A percentile compares a stretch with the other conserved stretches of the same genome.
Conservation (phyloP, 1,284 basidiomycete genomes). For the Ustilago crameri region DNA sequence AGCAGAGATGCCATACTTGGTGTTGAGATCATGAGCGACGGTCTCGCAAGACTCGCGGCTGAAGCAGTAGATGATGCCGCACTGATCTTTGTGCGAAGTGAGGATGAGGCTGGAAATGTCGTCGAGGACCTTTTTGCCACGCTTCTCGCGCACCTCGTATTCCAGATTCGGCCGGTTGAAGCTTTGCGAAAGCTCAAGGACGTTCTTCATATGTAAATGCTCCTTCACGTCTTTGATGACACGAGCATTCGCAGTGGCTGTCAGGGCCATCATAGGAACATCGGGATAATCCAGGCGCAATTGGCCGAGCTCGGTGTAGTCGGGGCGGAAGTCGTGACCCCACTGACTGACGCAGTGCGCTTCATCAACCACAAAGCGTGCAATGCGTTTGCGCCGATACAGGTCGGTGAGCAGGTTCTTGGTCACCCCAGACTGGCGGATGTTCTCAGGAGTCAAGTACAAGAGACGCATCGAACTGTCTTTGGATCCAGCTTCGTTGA, state of each 20-base stretch:
- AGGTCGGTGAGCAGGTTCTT: slow-evolving; percentile 76
- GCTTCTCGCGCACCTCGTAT: slow-evolving; percentile 76
- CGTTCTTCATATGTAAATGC: slow-evolving; percentile 75
- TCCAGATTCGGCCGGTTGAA: slow-evolving; percentile 92
- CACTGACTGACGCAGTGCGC: slow-evolving; percentile 89
- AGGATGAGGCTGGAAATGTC: slow-evolving; percentile 82
- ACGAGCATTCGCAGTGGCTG: slow-evolving; percentile 86
- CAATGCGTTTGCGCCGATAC: slow-evolving; percentile 74
- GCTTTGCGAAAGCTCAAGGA: slow-evolving; percentile 74
- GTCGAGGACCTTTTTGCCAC: slow-evolving; percentile 71
- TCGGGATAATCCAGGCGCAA: slow-evolving; percentile 79
- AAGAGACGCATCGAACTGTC: slow-evolving; percentile 73
- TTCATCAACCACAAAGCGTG: slow-evolving; percentile 94
- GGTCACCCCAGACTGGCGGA: slow-evolving; percentile 66
- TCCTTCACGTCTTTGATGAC: slow-evolving; percentile 82
- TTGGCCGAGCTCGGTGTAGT: slow-evolving; percentile 73
- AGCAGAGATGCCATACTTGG: slow-evolving; percentile 75
- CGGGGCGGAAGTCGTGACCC: slow-evolving; percentile 82
- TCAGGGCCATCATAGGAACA: slow-evolving; percentile 93
- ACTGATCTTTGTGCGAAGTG: slow-evolving; percentile 73
- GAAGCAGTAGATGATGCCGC: slow-evolving; percentile 88
- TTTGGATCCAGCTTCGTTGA: slow-evolving; percentile 70
- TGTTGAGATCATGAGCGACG: slow-evolving; percentile 76
- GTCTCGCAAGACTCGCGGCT: slow-evolving; percentile 81
- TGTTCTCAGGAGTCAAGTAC: slow-evolving; percentile 92